phyloP scores from a whole-genome alignment of 179 eudicot genomes.

The Camellia oleifera region DNA sequence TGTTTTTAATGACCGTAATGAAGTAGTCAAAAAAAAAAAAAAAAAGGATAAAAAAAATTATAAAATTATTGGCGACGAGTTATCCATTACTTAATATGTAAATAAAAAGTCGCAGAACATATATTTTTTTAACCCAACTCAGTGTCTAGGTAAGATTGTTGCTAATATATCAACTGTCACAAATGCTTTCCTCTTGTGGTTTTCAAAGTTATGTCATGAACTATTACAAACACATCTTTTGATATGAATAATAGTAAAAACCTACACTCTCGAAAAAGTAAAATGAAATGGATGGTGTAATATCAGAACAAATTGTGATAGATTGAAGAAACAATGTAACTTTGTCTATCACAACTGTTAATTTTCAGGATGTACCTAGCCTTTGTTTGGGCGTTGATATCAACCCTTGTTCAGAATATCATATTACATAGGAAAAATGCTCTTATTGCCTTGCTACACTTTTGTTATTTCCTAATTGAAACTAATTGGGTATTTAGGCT shows the following conservation, averaged over 20 bases:
- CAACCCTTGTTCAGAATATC: background rate
- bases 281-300: no score
- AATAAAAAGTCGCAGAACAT: no score
- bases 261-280: no score
- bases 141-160: background rate
- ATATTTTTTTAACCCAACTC: no score
- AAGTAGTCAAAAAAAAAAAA: no score
- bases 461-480: background rate
- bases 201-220: background rate
- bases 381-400: background rate
- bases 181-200: background rate
- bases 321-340: no score
- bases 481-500: slow-evolving; percentile 21
- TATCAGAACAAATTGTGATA: no score
- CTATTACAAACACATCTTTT: background rate
- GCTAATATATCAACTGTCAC: background rate
- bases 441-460: background rate
- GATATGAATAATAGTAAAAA: background rate
- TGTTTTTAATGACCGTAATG: no score
- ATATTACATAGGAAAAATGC: background rate
- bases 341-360: no score
- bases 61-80: no score
- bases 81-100: no score
- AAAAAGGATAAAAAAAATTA: no score
- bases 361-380: background rate